Evolutionary conservation across 768 basidiomycete species (phyloP), one percentile per base, ranked within the genome.

Genomic region (Auriscalpium vulgare): DNA sequence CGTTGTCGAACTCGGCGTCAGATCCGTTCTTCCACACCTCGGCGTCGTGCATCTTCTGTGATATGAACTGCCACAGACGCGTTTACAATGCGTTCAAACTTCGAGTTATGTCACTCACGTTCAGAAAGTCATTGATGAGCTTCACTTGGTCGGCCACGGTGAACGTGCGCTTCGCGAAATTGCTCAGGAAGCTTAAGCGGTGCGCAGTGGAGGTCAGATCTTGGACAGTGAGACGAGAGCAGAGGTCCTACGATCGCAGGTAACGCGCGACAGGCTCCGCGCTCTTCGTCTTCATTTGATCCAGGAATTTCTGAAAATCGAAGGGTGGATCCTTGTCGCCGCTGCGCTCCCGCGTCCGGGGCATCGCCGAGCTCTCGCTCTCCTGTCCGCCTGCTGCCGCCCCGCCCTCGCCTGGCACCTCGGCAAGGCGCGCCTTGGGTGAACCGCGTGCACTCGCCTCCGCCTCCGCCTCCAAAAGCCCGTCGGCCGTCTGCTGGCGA

Each of bases 261-360:
- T 95, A 98, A 71, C 92, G 92, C 34, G 91, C 91, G 19, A 98
- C 88, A 7, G 94, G 90, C 54, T 99, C 97, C 2, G 95, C 93
- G 50, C 80, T 74, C 65, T 84, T 85, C 44, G 78, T 72, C 72
- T 95, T 90, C 83, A 99, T 92, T 71, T 99, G 94, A 68, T 95
- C 92, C 60, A 98, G 71, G 70, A 99, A 99, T 49, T 78, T 84
- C 66, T 95, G 93, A 67, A 97, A 98, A 70, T 98, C 95, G 62
- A 97, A 98, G 45, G 75, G 74, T 0, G 75, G 74, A 56, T 72
- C 72, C 35, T 70, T 66, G 68, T 71, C 37, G 61, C 66, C 37
- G 64, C 55, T 62, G 57, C 53, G 57, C 66, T 53, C 66, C 38
- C 60, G 67, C 37, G 57, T 54, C 47, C 56, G 49, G 38, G 53